Conservation (phyloP, 768 basidiomycete species). For the Amanita rubescens region DNA sequence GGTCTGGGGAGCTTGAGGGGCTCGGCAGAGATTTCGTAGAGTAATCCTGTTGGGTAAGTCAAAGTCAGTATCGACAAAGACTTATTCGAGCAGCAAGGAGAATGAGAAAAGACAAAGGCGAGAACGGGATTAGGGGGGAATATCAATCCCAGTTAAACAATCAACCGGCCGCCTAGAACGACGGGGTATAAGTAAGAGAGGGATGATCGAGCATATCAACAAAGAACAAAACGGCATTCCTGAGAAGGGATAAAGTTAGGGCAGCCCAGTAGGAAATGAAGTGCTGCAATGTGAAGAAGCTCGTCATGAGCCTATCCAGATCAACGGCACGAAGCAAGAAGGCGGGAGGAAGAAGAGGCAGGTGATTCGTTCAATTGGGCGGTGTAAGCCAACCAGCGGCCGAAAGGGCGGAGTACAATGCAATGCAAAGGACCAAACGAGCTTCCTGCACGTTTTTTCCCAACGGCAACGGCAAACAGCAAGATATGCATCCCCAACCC, state of each 20-base stretch:
- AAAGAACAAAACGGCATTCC: constrained; percentile 7
- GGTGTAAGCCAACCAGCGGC: background rate
- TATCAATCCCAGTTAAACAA: background rate
- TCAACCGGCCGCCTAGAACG: background rate
- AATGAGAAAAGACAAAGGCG: background rate
- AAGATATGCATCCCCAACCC: background rate
- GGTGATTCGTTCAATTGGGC: background rate
- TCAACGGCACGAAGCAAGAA: constrained; percentile 7
- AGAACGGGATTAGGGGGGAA: background rate
- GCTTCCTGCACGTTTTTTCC: constrained; percentile 1
- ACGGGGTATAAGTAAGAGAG: constrained; percentile 5
- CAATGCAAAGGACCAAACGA: constrained; percentile 2
- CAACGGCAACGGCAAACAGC: constrained; percentile 5
- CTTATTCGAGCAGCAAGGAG: background rate
- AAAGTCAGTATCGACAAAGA: background rate
- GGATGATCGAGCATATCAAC: constrained; percentile 7
- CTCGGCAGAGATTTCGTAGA: background rate
- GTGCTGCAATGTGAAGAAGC: constrained; percentile 3
- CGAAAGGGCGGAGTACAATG: background rate
- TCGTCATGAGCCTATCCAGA: constrained; percentile 4
- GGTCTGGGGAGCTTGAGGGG: background rate
- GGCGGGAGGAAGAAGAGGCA: constrained; percentile 3
- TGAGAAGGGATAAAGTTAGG: constrained; percentile 3
- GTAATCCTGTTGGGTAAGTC: background rate
- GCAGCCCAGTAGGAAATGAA: constrained; percentile 7